Evolutionary conservation across 2,329 filamentous ascomycete species (phyloP), one percentile per base, ranked within the genome.

Genomic region (Raffaelea ambrosiae): DNA sequence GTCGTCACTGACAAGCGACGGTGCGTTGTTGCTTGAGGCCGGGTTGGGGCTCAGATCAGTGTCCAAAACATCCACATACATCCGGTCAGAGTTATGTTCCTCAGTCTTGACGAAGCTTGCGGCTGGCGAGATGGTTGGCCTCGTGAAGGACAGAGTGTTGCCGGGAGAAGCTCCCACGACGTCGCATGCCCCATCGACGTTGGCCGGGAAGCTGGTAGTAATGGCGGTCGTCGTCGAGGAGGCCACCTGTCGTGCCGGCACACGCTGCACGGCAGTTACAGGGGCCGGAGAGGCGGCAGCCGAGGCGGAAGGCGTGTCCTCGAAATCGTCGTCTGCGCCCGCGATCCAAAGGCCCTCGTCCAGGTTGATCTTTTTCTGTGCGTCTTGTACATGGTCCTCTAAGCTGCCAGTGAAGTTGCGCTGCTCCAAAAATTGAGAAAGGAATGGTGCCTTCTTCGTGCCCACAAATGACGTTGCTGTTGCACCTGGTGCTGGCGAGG

Each of bases 1-100:
- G 59, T 88, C 84, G 63, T 90, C 86, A 64, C 84, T 88, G 59
- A 89, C 84, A 43, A 90, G 73, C 57, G 84, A 88, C 20, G 86
- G 86, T 9, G 86, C 84, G 55, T 86, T 86, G 63, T 88, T 88
- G 62, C 83, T 85, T 44, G 83, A 73, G 40, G 82, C 66, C 0
- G 83, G 84, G 57, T 81, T 80, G 5, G 84, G 84, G 57, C 83
- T 87, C 49, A 86, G 64, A 47, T 86, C 79, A 42, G 72, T 70
- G 47, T 81, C 77, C 59, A 80, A 70, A 48, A 79, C 74, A 23
- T 48, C 52, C 41, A 71, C 66, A 47, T 73, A 73, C 14, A 44
- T 74, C 36, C 72, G n/a, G n/a, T n/a, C n/a, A n/a, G 29, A 54
- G 54, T 42, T 54, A 11, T 5, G 4, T 3, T 10, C 22, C 18